Percentiles rank a stretch among this genome's conserved stretches.
phyloP scores from a whole-genome alignment of 2,329 filamentous ascomycete species.

The Myriangium duriaei region DNA sequence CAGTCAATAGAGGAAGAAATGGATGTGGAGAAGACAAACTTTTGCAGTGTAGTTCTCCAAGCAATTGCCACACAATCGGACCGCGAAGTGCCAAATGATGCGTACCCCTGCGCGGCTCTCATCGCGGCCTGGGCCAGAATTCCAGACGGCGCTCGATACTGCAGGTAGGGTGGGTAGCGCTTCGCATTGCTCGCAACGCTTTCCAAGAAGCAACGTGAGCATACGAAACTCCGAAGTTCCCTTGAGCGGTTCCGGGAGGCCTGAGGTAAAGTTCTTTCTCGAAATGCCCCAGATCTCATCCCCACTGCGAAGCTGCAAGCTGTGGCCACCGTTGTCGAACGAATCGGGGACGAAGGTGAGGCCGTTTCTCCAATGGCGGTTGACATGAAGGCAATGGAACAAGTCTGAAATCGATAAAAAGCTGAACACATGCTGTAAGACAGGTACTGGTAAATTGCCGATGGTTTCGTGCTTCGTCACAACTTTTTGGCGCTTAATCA shows the following conservation, averaged over 20 bases:
- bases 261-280: conserved; percentile 51
- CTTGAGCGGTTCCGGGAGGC: conserved; percentile 56
- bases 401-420: conserved; percentile 22
- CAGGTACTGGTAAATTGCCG: conserved; percentile 13
- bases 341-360: conserved; percentile 16
- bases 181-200: conserved; percentile 55
- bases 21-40: conserved; percentile 36
- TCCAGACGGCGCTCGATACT: conserved; percentile 33
- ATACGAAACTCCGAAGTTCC: conserved; percentile 59
- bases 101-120: conserved; percentile 37
- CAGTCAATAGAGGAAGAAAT: conserved; percentile 15
- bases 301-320: not conserved
- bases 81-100: conserved; percentile 58
- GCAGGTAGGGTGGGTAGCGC: conserved; percentile 24
- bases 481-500: conserved; percentile 3
- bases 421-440: conserved; percentile 24
- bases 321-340: conserved; percentile 36
- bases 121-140: conserved; percentile 48
- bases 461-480: not conserved
- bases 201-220: conserved; percentile 57
- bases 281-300: conserved; percentile 60
- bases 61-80: conserved; percentile 55
- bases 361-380: conserved; percentile 18
- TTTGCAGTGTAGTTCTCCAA: conserved; percentile 49
- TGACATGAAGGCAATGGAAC: conserved; percentile 20